Evolutionary conservation across 2,329 filamentous ascomycete species (phyloP).

Genomic region (Davidsoniella virescens): DNA sequence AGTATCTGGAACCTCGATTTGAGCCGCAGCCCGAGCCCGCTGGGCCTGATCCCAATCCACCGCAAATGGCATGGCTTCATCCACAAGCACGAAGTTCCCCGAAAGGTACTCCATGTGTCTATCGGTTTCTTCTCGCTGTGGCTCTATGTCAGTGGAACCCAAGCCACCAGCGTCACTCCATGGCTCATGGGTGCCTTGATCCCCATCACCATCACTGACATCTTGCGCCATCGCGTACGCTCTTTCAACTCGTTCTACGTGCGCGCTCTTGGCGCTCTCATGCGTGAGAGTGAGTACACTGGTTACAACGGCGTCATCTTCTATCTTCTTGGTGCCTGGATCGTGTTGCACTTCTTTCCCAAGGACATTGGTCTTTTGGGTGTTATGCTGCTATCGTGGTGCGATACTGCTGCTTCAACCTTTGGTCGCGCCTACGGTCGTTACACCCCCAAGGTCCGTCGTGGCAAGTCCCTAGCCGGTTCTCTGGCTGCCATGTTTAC

Average conservation of each 20-base stretch:
- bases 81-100: constrained; percentile 91
- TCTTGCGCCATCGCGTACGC: constrained; percentile 67
- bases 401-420: constrained; percentile 90
- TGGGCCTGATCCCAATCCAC: constrained; percentile 91
- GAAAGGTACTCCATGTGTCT: constrained; percentile 84
- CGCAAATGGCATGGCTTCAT: constrained; percentile 80
- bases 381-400: constrained; percentile 87
- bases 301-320: constrained; percentile 96
- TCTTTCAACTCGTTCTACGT: constrained; percentile 81
- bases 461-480: constrained; percentile 82
- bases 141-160: constrained; percentile 66
- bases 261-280: constrained; percentile 66
- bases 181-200: constrained; percentile 67
- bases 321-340: constrained; percentile 83
- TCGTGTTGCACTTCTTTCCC: constrained; percentile 70
- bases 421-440: constrained; percentile 80
- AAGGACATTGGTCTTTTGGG: constrained; percentile 88
- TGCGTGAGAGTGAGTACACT: constrained; percentile 89
- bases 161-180: constrained; percentile 64
- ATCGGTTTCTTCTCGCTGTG: constrained; percentile 88
- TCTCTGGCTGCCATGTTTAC: constrained; percentile 69
- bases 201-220: constrained; percentile 68
- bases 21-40: constrained; percentile 78
- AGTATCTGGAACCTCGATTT: constrained; percentile 70
- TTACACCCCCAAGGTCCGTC: constrained; percentile 71